Conservation (phyloP, 169 alveolate species). For the Cryptosporidium viatorum region DNA sequence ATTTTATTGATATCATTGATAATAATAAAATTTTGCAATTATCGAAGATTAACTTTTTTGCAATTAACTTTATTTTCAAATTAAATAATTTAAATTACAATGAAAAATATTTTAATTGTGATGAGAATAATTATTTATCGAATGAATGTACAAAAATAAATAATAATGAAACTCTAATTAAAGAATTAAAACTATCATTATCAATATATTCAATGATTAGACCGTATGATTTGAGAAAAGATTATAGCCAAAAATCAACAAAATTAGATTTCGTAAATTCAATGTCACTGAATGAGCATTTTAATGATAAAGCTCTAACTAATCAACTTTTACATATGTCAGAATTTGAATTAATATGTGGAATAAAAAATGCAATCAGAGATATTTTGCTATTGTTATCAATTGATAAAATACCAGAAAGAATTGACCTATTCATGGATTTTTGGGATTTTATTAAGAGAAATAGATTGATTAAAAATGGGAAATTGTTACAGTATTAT, state of each 20-base stretch:
- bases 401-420: not conserved
- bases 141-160: not conserved
- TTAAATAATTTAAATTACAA: not conserved
- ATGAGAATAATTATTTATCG: not conserved
- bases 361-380: not conserved
- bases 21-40: not conserved
- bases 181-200: not conserved
- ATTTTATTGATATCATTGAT: not conserved
- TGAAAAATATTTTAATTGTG: not conserved
- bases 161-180: conserved; percentile 1
- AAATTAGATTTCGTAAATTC: not conserved
- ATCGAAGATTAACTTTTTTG: conserved; percentile 4
- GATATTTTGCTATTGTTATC: not conserved
- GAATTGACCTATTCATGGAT: conserved; percentile 6
- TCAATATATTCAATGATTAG: not conserved
- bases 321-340: not conserved
- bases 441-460: not conserved
- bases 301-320: not conserved
- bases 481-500: conserved; percentile 1
- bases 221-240: not conserved
- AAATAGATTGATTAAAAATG: not conserved
- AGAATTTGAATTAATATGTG: not conserved
- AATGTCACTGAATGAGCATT: not conserved
- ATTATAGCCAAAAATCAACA: not conserved
- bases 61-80: not conserved